These are phyloP conservation scores for Pulveroboletus sp. DNA, from an alignment of 768 basidiomycete species.

Conservation along the genomic window DNA sequence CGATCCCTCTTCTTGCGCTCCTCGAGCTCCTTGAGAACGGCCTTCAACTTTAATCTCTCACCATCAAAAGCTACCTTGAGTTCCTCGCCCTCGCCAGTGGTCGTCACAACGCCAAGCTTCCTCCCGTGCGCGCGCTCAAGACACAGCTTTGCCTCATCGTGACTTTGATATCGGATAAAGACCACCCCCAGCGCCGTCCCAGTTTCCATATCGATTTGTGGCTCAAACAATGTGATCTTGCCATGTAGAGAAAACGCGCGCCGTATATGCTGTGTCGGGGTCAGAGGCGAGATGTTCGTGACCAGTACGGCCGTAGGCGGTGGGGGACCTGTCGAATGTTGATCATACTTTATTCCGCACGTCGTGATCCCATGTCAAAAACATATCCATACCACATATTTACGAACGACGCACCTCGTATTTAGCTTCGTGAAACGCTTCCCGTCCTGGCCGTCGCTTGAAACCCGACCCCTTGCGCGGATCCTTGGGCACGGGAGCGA, in stretches of 20 bases:
- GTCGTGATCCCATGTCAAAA: conserved; percentile 5
- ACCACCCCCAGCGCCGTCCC: conserved; percentile 82
- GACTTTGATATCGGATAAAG: conserved; percentile 59
- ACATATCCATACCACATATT: background rate
- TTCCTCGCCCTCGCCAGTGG: conserved; percentile 48
- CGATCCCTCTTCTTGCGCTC: conserved; percentile 43
- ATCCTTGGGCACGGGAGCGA: conserved; percentile 43
- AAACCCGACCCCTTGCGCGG: conserved; percentile 48
- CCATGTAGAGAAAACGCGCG: conserved; percentile 65
- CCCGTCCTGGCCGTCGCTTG: conserved; percentile 31
- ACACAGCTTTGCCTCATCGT: conserved; percentile 67
- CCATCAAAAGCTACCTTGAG: conserved; percentile 79
- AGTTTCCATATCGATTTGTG: conserved; percentile 74
- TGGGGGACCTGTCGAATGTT: conserved; percentile 63
- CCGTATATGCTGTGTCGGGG: conserved; percentile 60
- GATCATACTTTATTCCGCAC: conserved; percentile 59
- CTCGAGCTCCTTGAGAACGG: conserved; percentile 64
- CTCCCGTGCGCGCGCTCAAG: conserved; percentile 65
- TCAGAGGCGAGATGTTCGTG: conserved; percentile 66
- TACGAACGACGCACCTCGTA: conserved; percentile 50
- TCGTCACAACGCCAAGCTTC: conserved; percentile 47
- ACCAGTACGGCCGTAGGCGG: conserved; percentile 75
- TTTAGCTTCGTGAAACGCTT: conserved; percentile 42
- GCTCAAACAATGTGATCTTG: conserved; percentile 59
- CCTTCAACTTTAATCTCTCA: conserved; percentile 59